These are phyloP conservation scores for Leishmania guyanensis DNA, from an alignment of 208 protist species.

Conservation along the genomic window DNA sequence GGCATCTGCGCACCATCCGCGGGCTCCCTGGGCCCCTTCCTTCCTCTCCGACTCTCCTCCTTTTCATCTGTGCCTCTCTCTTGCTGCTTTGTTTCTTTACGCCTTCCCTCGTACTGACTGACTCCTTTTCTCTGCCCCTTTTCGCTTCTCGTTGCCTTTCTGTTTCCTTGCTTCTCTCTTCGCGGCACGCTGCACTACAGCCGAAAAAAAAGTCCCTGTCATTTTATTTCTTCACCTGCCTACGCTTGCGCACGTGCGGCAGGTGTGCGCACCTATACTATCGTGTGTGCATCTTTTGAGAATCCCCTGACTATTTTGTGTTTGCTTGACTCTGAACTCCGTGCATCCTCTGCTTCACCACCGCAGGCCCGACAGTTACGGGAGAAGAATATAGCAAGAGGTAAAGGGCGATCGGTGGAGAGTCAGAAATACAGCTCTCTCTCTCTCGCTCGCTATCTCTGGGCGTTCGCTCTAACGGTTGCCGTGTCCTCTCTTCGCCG, in stretches of 20 bases:
- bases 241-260: neutral
- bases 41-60: neutral
- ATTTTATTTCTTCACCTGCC: neutral
- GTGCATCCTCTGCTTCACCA: neutral
- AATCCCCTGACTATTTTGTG: neutral
- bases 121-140: neutral
- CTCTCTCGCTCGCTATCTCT: neutral
- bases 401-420: neutral
- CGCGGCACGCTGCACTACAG: neutral
- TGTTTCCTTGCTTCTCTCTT: neutral
- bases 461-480: neutral
- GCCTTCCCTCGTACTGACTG: neutral
- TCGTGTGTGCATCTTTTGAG: neutral
- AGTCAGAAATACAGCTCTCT: neutral
- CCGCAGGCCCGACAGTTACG: neutral
- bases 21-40: neutral
- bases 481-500: neutral
- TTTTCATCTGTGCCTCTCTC: neutral
- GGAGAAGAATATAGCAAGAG: neutral
- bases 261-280: neutral
- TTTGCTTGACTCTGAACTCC: neutral
- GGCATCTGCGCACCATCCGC: neutral
- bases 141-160: neutral
- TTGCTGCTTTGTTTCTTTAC: neutral
- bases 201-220: neutral